Evolutionary conservation across 169 alveolate genomes (phyloP), one percentile per base, ranked within the genome.

Genomic region (Plasmodium adleri): DNA sequence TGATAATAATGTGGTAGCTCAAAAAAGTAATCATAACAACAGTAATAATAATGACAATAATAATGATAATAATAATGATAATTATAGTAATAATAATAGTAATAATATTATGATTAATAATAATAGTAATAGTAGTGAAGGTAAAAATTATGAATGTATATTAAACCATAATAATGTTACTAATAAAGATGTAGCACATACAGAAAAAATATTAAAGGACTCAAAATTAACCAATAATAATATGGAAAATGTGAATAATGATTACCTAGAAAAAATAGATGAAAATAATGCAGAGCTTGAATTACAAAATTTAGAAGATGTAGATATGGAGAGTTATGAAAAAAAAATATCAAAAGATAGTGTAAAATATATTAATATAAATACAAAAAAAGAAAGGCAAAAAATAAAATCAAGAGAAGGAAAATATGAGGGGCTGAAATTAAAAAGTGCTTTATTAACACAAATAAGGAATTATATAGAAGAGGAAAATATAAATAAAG

Each of bases 321-420:
- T 80, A 6, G 90, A 80, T 60, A 80, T 80, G 90, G 90, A 80
- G 45, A 59, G 58, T 12, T 68, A 80, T 50, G 90, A 80, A 58
- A 80, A 80, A 43, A 52, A 20, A 1, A 62, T 80, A 17, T 68
- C 90, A 24, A 80, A 80, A 45, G 83, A 80, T 47, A 58, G 83
- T 22, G 64, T 80, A 47, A 39, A 68, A 62, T 80, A 68, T 80
- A 80, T 80, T 39, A 80, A 68, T 72, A 10, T 80, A 20, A 80
- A 80, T 62, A 72, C 59, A 59, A 80, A 80, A 60, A 60, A 28
- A n/a, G 90, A 80, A 50, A 80, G 59, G 64, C 20, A 72, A 63
- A 68, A 68, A 28, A 80, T 80, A 20, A 67, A 80, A 58, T 17
- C 15, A 15, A 67, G 54, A 28, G 90, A 80, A 72, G 39, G 39